Evolutionary conservation across 2,329 filamentous ascomycete species (phyloP).

Genomic region (Alternaria rosae): DNA sequence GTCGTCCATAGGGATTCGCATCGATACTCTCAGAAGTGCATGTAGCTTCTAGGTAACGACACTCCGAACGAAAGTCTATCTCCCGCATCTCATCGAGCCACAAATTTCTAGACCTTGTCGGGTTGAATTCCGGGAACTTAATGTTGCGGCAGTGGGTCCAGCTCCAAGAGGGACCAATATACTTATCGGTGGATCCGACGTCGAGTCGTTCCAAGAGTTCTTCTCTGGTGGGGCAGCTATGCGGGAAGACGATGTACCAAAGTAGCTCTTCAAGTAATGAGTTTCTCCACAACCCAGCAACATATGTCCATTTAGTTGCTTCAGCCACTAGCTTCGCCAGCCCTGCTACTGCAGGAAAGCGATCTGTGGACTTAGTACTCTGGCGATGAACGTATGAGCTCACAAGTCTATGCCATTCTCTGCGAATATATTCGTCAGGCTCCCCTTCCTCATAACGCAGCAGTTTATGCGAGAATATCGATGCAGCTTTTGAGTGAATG

Average conservation of each 20-base stretch:
- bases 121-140: background rate
- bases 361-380: background rate
- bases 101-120: no score
- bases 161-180: background rate
- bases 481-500: accelerated
- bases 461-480: background rate
- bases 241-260: no score
- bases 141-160: background rate
- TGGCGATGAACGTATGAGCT: background rate
- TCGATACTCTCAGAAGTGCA: background rate
- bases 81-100: no score
- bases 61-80: background rate
- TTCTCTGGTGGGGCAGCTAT: no score
- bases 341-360: background rate
- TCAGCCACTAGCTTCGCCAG: background rate
- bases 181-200: background rate
- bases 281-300: background rate
- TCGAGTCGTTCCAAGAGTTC: background rate
- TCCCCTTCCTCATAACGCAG: background rate
- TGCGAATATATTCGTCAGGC: background rate
- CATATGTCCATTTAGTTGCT: background rate
- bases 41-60: background rate
- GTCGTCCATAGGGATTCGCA: background rate
- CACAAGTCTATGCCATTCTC: background rate
- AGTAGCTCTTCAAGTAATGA: background rate